Conservation (phyloP, 2,329 filamentous ascomycete genomes). For the Fusarium torreyae region DNA sequence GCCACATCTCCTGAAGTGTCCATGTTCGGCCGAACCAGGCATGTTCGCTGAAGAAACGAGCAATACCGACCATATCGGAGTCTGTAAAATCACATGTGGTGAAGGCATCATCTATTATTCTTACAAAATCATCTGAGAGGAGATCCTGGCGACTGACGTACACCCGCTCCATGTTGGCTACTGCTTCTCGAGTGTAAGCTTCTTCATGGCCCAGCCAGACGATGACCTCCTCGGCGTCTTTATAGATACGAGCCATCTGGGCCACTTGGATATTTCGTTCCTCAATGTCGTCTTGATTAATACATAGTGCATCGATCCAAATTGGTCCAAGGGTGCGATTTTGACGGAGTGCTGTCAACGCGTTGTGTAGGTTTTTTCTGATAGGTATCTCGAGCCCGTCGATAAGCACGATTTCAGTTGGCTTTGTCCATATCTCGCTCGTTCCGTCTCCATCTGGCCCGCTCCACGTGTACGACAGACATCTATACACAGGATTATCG, state of each 20-base stretch:
- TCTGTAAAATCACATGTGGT: background rate
- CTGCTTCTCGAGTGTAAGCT: background rate
- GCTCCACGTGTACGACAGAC: constrained; percentile 11
- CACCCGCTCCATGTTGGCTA: constrained; percentile 1
- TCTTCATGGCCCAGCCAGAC: constrained; percentile 4
- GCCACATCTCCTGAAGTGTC: constrained; percentile 20
- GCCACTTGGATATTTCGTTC: constrained; percentile 5
- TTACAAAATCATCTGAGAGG: constrained; percentile 1
- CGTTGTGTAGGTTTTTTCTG: constrained; percentile 7
- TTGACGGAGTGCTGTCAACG: background rate
- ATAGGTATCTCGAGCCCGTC: background rate
- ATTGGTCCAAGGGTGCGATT: background rate
- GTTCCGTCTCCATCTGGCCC: background rate
- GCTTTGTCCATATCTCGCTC: background rate
- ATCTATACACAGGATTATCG: background rate
- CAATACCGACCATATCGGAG: background rate
- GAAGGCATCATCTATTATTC: background rate
- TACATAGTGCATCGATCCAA: constrained; percentile 12
- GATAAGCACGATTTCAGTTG: background rate
- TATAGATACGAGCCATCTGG: constrained; percentile 2
- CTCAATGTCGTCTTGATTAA: constrained; percentile 5
- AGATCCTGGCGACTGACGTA: constrained; percentile 1
- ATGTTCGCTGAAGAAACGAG: constrained; percentile 9
- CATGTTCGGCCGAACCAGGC: constrained; percentile 12
- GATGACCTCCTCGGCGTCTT: background rate